Evolutionary conservation across 768 basidiomycete genomes (phyloP).

Genomic region (Podaxis pistillaris): DNA sequence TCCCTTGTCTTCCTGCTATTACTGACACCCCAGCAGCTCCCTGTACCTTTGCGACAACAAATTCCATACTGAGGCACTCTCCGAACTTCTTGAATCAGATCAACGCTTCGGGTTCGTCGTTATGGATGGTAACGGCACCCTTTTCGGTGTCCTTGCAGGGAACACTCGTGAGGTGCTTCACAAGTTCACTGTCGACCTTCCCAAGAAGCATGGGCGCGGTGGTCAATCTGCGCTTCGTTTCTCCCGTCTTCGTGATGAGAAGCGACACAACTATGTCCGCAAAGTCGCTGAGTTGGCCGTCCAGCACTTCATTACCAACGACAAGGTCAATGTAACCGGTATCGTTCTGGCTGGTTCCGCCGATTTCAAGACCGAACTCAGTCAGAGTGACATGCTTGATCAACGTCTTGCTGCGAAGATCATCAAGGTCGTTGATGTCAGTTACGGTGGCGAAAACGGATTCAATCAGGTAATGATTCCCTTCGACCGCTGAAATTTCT

Average conservation of each 20-base stretch:
- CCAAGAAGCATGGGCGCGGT: slow-evolving; percentile 99
- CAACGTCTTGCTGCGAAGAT: slow-evolving; percentile 83
- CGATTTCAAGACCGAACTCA: slow-evolving; percentile 98
- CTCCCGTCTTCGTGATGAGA: slow-evolving; percentile 98
- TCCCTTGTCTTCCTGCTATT: neutral
- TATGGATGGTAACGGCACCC: slow-evolving; percentile 98
- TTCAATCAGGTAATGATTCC: slow-evolving; percentile 84
- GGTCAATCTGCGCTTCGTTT: slow-evolving; percentile 99
- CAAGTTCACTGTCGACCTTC: slow-evolving; percentile 98
- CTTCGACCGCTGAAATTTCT: neutral
- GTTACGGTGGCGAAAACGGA: slow-evolving; percentile 97
- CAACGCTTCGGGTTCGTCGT: slow-evolving; percentile 99
- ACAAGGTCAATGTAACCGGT: slow-evolving; percentile 98
- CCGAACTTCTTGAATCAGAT: slow-evolving; percentile 95
- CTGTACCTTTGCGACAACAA: slow-evolving; percentile 99
- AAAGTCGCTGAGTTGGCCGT: slow-evolving; percentile 98
- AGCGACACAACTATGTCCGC: slow-evolving; percentile 98
- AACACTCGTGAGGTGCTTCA: slow-evolving; percentile 97
- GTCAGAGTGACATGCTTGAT: slow-evolving; percentile 97
- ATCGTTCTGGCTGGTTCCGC: slow-evolving; percentile 95
- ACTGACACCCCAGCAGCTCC: slow-evolving; percentile 50
- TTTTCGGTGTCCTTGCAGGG: slow-evolving; percentile 93
- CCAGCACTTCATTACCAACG: slow-evolving; percentile 95
- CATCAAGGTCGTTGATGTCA: slow-evolving; percentile 98
- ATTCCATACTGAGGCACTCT: slow-evolving; percentile 97